phyloP scores from a whole-genome alignment of 495 filamentous ascomycete genomes.

The Pyronema domesticum region DNA sequence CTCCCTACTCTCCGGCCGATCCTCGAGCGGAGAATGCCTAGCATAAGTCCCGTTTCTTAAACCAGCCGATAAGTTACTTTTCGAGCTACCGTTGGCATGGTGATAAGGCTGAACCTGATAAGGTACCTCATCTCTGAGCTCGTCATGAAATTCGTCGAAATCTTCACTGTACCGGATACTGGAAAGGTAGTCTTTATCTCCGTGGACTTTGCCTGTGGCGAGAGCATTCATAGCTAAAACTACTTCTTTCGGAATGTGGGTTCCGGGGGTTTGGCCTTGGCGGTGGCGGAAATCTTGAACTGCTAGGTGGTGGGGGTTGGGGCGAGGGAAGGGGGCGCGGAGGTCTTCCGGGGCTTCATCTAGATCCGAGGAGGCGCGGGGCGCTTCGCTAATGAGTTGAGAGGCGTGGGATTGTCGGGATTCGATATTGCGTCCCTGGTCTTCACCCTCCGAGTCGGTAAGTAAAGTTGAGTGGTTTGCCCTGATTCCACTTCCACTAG shows the following conservation, averaged over 20 bases:
- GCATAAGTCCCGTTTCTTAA: background rate
- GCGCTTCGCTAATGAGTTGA: background rate
- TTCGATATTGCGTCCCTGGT: background rate
- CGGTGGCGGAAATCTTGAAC: conserved; percentile 13
- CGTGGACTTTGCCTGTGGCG: conserved; percentile 14
- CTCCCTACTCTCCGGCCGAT: too few relatives aligned
- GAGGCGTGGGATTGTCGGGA: too few relatives aligned
- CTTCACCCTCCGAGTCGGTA: conserved; percentile 19
- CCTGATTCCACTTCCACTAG: background rate
- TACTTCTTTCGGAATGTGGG: conserved; percentile 18
- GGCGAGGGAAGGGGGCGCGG: background rate
- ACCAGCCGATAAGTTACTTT: conserved; percentile 14
- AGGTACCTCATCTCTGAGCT: conserved; percentile 14
- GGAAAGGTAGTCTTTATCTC: background rate
- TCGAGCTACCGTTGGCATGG: conserved; percentile 17
- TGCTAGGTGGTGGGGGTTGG: conserved; percentile 3
- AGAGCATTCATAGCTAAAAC: conserved; percentile 22
- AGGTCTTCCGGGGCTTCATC: background rate
- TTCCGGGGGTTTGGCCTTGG: conserved; percentile 19
- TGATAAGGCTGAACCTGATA: conserved; percentile 12
- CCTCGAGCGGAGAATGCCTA: background rate
- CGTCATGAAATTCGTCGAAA: conserved; percentile 15
- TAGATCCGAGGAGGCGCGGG: background rate
- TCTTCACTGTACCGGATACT: too few relatives aligned
- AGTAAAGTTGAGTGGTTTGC: conserved; percentile 15